Conservation (phyloP, 192 early-diverging fungal genomes). For the Umbelopsis vinacea region DNA sequence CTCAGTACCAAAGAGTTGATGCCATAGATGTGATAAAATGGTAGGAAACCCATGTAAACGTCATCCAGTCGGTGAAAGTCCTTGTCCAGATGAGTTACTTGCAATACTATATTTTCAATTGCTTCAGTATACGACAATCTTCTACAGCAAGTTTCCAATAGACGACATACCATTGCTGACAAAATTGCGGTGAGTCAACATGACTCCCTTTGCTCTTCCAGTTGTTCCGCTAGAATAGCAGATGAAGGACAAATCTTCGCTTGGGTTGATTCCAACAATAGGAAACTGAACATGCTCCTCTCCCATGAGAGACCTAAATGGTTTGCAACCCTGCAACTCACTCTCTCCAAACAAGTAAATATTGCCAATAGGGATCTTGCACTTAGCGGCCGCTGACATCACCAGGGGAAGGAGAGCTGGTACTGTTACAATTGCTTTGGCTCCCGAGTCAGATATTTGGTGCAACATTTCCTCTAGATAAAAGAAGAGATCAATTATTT, state of each 20-base stretch:
- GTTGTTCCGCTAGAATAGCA: slow-evolving; percentile 43
- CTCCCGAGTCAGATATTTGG: slow-evolving; percentile 73
- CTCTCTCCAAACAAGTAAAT: slow-evolving; percentile 38
- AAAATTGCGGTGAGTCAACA: slow-evolving; percentile 41
- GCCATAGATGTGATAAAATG: slow-evolving; percentile 80
- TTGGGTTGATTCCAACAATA: slow-evolving; percentile 19
- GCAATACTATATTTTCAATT: background rate
- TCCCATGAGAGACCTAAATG: slow-evolving; percentile 24
- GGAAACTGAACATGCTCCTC: slow-evolving; percentile 1
- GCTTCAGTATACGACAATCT: too few species aligned
- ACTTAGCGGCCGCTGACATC: slow-evolving; percentile 15
- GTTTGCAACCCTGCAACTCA: slow-evolving; percentile 27
- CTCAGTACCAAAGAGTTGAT: slow-evolving; percentile 55
- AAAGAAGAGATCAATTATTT: background rate
- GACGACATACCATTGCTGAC: slow-evolving; percentile 22
- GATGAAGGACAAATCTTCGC: slow-evolving; percentile 35
- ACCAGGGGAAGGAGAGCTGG: slow-evolving; percentile 34
- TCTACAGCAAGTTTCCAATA: background rate
- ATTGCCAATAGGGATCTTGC: slow-evolving; percentile 9
- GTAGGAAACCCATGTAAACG: slow-evolving; percentile 60
- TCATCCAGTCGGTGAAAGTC: slow-evolving; percentile 17
- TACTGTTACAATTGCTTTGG: slow-evolving; percentile 67
- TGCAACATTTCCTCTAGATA: slow-evolving; percentile 55
- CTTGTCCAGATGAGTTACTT: background rate
- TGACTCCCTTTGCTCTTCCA: slow-evolving; percentile 39